Conservation (phyloP, 225 moss, liverwort and hornwort genomes). For the Antitrichia curtipendula region DNA sequence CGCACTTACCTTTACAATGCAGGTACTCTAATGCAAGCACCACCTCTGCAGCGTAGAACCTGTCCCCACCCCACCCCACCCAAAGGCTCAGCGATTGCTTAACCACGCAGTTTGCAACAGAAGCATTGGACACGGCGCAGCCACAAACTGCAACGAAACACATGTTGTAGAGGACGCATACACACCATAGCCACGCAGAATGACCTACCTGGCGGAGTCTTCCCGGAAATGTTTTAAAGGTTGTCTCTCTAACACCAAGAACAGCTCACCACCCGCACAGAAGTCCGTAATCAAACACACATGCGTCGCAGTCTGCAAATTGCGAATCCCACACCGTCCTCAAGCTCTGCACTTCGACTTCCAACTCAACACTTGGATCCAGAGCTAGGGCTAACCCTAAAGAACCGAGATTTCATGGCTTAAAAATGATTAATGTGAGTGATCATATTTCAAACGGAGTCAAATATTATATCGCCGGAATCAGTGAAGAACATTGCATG, state of each 20-base stretch:
- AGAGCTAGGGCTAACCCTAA: not conserved
- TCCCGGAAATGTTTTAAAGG: slow-evolving; percentile 62
- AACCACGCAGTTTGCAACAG: not conserved
- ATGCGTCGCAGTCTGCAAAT: slow-evolving; percentile 75
- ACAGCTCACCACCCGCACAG: slow-evolving; percentile 90
- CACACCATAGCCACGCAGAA: not conserved
- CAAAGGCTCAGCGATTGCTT: not conserved
- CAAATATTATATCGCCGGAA: too few relatives aligned
- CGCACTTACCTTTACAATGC: slow-evolving; percentile 61
- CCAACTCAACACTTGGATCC: not conserved
- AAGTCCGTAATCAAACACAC: slow-evolving; percentile 95
- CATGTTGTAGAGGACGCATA: not conserved
- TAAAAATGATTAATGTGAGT: not conserved
- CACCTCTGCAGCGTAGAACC: slow-evolving; percentile 91
- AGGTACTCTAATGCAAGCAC: slow-evolving; percentile 91
- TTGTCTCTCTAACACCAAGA: slow-evolving; percentile 78
- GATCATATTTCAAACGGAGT: not conserved
- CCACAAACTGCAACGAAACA: not conserved
- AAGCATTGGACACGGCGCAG: not conserved
- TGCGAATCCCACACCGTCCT: not conserved
- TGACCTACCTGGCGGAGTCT: slow-evolving; percentile 57
- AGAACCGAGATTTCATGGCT: not conserved
- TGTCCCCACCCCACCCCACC: not conserved
- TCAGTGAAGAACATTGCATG: not conserved
- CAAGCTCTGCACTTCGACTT: not conserved